phyloP scores from a whole-genome alignment of 805 yeast genomes.

The Jamesozyma spencerorum region DNA sequence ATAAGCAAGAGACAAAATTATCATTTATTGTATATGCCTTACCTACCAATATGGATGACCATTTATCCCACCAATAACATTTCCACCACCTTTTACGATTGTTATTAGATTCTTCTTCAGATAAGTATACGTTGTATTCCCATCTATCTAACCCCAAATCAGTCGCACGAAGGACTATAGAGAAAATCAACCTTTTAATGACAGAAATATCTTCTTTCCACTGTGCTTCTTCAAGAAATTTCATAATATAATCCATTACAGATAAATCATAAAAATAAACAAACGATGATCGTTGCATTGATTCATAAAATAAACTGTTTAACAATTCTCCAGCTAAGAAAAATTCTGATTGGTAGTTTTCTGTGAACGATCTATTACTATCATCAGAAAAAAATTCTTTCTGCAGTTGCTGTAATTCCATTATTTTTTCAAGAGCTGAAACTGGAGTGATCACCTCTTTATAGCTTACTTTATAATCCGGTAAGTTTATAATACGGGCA shows the following conservation, averaged over 20 bases:
- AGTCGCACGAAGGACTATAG: not conserved
- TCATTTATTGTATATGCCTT: constrained; percentile 8
- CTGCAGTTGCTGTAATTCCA: not conserved
- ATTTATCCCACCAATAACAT: constrained; percentile 16
- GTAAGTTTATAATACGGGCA: too few relatives aligned
- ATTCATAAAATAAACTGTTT: too few relatives aligned
- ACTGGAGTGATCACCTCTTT: too few relatives aligned
- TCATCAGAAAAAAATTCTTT: constrained; percentile 1
- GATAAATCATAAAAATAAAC: too few relatives aligned
- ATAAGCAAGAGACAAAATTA: constrained; percentile 6
- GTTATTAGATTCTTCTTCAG: constrained; percentile 10
- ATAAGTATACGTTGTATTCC: constrained; percentile 11
- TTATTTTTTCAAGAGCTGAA: not conserved
- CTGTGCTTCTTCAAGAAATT: not conserved
- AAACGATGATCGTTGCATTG: too few relatives aligned
- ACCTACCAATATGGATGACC: constrained; percentile 9
- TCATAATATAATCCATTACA: not conserved
- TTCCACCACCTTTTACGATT: constrained; percentile 14
- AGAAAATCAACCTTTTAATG: not conserved
- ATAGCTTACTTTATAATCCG: too few relatives aligned
- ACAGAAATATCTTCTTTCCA: constrained; percentile 1
- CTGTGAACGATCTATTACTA: too few relatives aligned
- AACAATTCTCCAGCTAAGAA: too few relatives aligned
- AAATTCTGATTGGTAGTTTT: too few relatives aligned
- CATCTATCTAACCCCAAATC: constrained; percentile 10